Conservation (phyloP, 2,329 filamentous ascomycete genomes). For the Sordariomycetes sp. region DNA sequence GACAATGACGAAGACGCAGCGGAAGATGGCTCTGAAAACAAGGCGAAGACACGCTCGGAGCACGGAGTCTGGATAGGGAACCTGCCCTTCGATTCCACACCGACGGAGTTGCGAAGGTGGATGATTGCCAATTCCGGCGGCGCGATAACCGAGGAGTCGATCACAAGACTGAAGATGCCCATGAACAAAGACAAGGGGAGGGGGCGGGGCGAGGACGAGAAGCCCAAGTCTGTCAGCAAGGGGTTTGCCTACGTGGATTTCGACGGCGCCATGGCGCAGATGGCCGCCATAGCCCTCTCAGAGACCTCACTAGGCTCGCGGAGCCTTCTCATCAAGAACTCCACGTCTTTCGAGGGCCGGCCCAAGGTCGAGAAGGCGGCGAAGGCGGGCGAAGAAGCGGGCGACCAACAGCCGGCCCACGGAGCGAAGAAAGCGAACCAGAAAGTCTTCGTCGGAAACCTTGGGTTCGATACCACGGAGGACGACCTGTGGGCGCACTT, state of each 20-base stretch:
- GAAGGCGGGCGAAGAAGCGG: conserved; percentile 13
- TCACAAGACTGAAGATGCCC: conserved; percentile 79
- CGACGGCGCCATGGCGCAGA: conserved; percentile 53
- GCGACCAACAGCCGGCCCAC: conserved; percentile 14
- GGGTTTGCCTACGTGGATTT: conserved; percentile 98
- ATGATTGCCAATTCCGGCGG: conserved; percentile 62
- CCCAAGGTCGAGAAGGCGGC: conserved; percentile 52
- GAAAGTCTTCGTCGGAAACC: conserved; percentile 86
- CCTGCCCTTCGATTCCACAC: conserved; percentile 71
- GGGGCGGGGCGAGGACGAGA: conserved; percentile 15
- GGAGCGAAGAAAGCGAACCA: conserved; percentile 51
- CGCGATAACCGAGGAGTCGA: conserved; percentile 54
- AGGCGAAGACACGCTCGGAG: conserved; percentile 52
- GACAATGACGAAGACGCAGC: conserved; percentile 25
- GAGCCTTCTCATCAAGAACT: conserved; percentile 84
- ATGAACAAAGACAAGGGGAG: conserved; percentile 8
- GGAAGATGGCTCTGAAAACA: conserved; percentile 25
- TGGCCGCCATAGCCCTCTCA: conserved; percentile 75
- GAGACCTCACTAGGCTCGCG: conserved; percentile 70
- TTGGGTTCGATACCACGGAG: conserved; percentile 72
- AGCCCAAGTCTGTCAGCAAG: conserved; percentile 48
- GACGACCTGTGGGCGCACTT: conserved; percentile 77
- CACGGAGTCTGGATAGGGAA: conserved; percentile 96
- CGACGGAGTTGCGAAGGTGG: conserved; percentile 66
- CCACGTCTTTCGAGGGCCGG: conserved; percentile 82